phyloP scores from a whole-genome alignment of 768 basidiomycete species.

The Mycena floridula region DNA sequence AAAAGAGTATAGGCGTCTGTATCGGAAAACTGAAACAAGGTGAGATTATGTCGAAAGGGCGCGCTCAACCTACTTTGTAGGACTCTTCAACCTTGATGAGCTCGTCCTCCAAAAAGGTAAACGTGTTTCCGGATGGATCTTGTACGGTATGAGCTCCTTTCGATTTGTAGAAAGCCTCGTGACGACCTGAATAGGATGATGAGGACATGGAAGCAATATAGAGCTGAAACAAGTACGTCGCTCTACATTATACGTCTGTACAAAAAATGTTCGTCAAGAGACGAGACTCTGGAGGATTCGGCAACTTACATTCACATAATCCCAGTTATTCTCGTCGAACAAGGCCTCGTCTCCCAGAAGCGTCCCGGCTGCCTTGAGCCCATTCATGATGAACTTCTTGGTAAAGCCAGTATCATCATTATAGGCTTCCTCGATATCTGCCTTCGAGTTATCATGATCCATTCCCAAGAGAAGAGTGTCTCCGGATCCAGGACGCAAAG shows the following conservation, averaged over 20 bases:
- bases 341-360: constrained; percentile 60
- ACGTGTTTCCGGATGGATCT: constrained; percentile 37
- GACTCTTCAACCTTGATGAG: constrained; percentile 82
- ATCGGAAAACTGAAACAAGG: constrained; percentile 65
- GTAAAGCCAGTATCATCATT: constrained; percentile 76
- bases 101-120: constrained; percentile 66
- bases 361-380: constrained; percentile 61
- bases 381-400: constrained; percentile 80
- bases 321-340: constrained; percentile 68
- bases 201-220: not conserved
- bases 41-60: not conserved
- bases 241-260: constrained; percentile 14
- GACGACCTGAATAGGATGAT: constrained; percentile 48
- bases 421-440: constrained; percentile 80
- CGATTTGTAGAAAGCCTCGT: constrained; percentile 82
- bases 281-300: not conserved
- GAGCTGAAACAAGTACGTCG: constrained; percentile 1
- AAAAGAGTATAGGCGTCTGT: constrained; percentile 67
- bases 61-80: constrained; percentile 56
- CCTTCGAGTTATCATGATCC: constrained; percentile 71
- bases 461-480: constrained; percentile 90
- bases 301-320: constrained; percentile 59
- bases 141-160: constrained; percentile 49
- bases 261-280: not conserved
- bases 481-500: constrained; percentile 63